Percentiles rank a stretch among this genome's conserved stretches.
Evolutionary conservation across 2,329 filamentous ascomycete genomes (phyloP).

Genomic region (Ceratocystis harringtonii): DNA sequence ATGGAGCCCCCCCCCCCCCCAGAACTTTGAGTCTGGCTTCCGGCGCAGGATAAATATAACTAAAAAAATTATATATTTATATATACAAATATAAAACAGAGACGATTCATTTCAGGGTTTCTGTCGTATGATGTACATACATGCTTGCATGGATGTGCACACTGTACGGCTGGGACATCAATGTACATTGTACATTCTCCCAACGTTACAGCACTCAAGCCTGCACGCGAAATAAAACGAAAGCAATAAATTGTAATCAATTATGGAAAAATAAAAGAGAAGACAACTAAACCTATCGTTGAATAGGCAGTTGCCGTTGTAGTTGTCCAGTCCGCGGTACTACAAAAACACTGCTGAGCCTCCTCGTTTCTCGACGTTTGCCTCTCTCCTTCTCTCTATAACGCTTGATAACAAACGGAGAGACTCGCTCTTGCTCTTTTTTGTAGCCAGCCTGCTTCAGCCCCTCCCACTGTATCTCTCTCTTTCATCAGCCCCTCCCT

Average conservation of each 20-base stretch:
- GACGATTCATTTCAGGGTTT: not conserved
- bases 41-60: not conserved
- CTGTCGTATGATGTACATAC: slow-evolving; percentile 1
- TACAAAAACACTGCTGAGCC: not conserved
- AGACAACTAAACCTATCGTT: not conserved
- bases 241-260: not conserved
- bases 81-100: not conserved
- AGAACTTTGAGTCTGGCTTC: not conserved
- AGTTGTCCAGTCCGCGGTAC: not conserved
- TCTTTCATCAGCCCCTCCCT: too few relatives aligned
- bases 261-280: not conserved
- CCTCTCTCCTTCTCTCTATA: not conserved
- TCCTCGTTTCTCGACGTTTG: not conserved
- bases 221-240: not conserved
- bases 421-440: not conserved
- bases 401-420: not conserved
- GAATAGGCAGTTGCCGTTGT: not conserved
- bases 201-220: not conserved
- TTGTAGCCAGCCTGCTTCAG: not conserved
- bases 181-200: not conserved
- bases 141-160: not conserved
- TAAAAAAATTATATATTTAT: too few relatives aligned
- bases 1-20: not conserved
- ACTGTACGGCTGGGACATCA: not conserved
- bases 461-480: too few relatives aligned